Conservation (phyloP, 2,329 filamentous ascomycete species). For the Polychaeton citri region DNA sequence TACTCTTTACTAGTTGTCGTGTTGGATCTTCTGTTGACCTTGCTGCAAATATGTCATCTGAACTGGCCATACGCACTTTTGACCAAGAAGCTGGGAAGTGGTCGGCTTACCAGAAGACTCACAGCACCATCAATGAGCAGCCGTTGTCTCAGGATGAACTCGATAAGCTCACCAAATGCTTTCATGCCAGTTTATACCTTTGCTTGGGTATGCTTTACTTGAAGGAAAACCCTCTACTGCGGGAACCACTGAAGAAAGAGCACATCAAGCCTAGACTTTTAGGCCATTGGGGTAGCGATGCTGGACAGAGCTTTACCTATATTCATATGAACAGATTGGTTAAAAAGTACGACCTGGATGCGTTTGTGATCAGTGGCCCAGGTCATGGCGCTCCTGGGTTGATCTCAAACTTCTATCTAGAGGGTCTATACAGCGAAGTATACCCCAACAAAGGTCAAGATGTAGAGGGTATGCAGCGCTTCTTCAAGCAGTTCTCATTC, state of each 20-base stretch:
- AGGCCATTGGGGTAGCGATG: slow-evolving; percentile 67
- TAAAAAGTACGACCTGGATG: slow-evolving; percentile 64
- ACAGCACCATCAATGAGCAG: slow-evolving; percentile 23
- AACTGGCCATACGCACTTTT: neutral
- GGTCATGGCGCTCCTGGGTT: slow-evolving; percentile 67
- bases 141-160: slow-evolving; percentile 55
- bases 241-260: slow-evolving; percentile 52
- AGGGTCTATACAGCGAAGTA: slow-evolving; percentile 64
- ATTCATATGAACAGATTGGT: slow-evolving; percentile 74
- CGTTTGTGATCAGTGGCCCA: slow-evolving; percentile 61
- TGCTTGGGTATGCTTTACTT: slow-evolving; percentile 73
- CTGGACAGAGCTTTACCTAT: slow-evolving; percentile 70
- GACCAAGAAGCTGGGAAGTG: slow-evolving; percentile 12
- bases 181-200: slow-evolving; percentile 61
- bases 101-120: slow-evolving; percentile 17
- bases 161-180: slow-evolving; percentile 57
- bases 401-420: slow-evolving; percentile 62
- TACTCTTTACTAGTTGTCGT: no score
- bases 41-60: neutral
- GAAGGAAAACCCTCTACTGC: slow-evolving; percentile 57
- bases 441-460: slow-evolving; percentile 62
- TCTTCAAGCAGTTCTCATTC: slow-evolving; percentile 77
- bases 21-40: no score
- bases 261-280: slow-evolving; percentile 63
- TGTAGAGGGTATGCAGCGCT: slow-evolving; percentile 53